phyloP scores from a whole-genome alignment of 257 asterid genomes.

The Solanum bulbocastanum region DNA sequence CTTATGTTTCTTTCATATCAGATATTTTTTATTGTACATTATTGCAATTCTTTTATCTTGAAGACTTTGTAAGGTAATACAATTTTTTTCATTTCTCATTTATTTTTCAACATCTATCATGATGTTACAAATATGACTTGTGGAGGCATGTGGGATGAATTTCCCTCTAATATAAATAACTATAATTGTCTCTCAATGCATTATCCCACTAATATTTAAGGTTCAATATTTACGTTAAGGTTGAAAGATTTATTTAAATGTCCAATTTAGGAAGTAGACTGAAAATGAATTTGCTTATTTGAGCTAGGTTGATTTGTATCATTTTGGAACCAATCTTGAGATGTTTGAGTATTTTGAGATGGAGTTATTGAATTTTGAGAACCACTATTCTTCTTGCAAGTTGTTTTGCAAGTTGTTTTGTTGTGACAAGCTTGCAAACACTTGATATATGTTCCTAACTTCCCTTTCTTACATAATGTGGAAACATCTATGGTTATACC shows the following conservation, averaged over 20 bases:
- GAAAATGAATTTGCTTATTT: not conserved
- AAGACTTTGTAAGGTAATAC: not conserved
- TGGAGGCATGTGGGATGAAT: not conserved
- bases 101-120: not conserved
- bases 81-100: not conserved
- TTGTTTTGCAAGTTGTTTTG: no score
- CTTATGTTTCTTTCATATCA: no score
- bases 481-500: not conserved
- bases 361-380: not conserved
- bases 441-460: not conserved
- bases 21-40: no score
- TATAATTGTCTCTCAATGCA: not conserved
- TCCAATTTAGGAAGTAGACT: not conserved
- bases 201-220: not conserved
- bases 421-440: no score
- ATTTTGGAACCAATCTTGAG: not conserved
- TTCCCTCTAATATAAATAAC: not conserved
- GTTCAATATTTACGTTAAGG: not conserved
- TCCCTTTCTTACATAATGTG: not conserved
- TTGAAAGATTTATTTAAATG: not conserved
- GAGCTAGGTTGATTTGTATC: not conserved
- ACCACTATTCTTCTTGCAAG: not conserved
- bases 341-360: not conserved
- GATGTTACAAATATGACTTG: not conserved
- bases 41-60: not conserved